phyloP scores from a whole-genome alignment of 768 basidiomycete genomes.

The Pleurotus tuber-regium region DNA sequence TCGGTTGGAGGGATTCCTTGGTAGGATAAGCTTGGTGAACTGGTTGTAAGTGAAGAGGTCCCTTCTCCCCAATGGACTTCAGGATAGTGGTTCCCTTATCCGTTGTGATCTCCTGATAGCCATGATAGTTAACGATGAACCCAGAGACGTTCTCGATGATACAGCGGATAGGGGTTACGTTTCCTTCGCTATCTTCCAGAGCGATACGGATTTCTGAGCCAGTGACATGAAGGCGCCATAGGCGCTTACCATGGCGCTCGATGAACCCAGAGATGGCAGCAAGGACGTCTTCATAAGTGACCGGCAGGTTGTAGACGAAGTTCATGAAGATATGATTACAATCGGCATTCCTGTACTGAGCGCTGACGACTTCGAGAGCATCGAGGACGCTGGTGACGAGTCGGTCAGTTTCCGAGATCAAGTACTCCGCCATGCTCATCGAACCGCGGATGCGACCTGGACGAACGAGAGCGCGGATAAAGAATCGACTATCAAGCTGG shows the following conservation, averaged over 20 bases:
- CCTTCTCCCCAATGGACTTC: slow-evolving; percentile 98
- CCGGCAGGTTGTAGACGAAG: slow-evolving; percentile 95
- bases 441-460: slow-evolving; percentile 90
- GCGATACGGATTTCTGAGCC: slow-evolving; percentile 96
- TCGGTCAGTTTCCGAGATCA: slow-evolving; percentile 97
- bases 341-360: slow-evolving; percentile 87
- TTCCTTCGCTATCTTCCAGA: slow-evolving; percentile 93
- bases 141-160: slow-evolving; percentile 99
- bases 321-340: slow-evolving; percentile 99
- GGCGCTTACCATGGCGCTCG: slow-evolving; percentile 95
- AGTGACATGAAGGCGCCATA: slow-evolving; percentile 98
- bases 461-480: slow-evolving; percentile 93
- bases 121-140: slow-evolving; percentile 97
- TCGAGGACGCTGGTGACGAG: slow-evolving; percentile 93
- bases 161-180: slow-evolving; percentile 93
- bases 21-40: slow-evolving; percentile 93
- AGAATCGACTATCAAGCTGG: slow-evolving; percentile 97
- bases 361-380: slow-evolving; percentile 90
- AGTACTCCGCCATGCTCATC: slow-evolving; percentile 96
- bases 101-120: slow-evolving; percentile 96
- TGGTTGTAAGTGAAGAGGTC: slow-evolving; percentile 93
- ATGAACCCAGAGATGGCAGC: slow-evolving; percentile 99
- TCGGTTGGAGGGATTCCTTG: slow-evolving; percentile 97
- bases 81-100: slow-evolving; percentile 94
- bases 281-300: slow-evolving; percentile 95